Percentiles rank a stretch among this genome's conserved stretches.
Conservation (phyloP, 2,329 filamentous ascomycete species). For the Colletotrichum sublineola region DNA sequence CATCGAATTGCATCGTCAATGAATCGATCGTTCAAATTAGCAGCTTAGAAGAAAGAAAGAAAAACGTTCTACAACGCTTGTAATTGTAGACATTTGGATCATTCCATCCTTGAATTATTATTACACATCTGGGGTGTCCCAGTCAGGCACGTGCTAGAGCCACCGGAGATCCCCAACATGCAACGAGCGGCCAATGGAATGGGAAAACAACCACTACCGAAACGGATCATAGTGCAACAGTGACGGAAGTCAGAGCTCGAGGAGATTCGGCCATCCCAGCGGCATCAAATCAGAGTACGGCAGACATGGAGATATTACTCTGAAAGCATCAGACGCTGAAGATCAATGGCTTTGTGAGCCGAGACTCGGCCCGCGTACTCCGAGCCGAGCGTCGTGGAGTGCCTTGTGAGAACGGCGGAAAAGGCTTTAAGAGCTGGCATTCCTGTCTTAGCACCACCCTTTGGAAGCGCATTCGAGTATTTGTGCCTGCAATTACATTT, state of each 20-base stretch:
- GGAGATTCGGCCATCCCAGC: neutral
- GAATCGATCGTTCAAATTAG: no score
- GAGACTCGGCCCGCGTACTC: no score
- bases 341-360: neutral
- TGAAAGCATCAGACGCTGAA: neutral
- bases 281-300: neutral
- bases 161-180: constrained; percentile 35
- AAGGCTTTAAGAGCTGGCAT: constrained; percentile 14
- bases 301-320: neutral
- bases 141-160: neutral
- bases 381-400: no score
- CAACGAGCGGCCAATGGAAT: neutral
- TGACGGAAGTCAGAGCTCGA: constrained; percentile 1
- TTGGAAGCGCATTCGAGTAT: neutral
- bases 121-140: constrained; percentile 2
- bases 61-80: no score
- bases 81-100: neutral
- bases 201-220: neutral
- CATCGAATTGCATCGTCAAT: neutral
- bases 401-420: no score
- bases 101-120: neutral
- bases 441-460: neutral
- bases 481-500: neutral
- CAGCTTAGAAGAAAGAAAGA: fast-evolving
- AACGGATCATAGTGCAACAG: neutral